Percentiles rank a stretch among this genome's conserved stretches.
phyloP scores from a whole-genome alignment of 2,329 filamentous ascomycete genomes.

The Alternaria solani region DNA sequence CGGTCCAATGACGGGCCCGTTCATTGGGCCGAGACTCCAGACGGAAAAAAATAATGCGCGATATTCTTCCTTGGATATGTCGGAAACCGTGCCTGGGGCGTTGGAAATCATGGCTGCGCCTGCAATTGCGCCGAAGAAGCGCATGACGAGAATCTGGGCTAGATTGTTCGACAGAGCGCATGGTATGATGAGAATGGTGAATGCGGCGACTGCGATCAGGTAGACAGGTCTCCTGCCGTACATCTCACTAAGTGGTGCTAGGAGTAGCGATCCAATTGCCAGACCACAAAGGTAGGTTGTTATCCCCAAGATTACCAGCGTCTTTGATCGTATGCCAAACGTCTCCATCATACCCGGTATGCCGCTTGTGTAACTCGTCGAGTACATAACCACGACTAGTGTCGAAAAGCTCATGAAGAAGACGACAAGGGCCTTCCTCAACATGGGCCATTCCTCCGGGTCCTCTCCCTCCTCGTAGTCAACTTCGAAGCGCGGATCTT shows the following conservation, averaged over 20 bases:
- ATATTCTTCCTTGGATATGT: constrained; percentile 81
- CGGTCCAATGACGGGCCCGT: constrained; percentile 64
- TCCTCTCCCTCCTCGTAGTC: constrained; percentile 69
- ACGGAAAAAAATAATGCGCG: constrained; percentile 84
- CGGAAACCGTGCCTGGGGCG: constrained; percentile 80
- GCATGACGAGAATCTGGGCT: constrained; percentile 71
- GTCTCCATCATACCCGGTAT: constrained; percentile 73
- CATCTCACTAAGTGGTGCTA: constrained; percentile 77
- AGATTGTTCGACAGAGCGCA: constrained; percentile 74
- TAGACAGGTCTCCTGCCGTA: constrained; percentile 74
- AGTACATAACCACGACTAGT: constrained; percentile 64
- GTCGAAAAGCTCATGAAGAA: constrained; percentile 66
- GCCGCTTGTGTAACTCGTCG: constrained; percentile 79
- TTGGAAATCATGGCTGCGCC: constrained; percentile 85
- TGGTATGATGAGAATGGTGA: constrained; percentile 74
- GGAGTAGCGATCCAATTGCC: constrained; percentile 73
- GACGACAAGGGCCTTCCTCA: constrained; percentile 64
- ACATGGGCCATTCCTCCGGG: constrained; percentile 72
- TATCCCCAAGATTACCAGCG: constrained; percentile 75
- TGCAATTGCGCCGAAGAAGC: constrained; percentile 78
- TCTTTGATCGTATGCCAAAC: constrained; percentile 66
- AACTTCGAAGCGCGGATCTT: constrained; percentile 72
- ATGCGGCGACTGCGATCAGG: constrained; percentile 68
- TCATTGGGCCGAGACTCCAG: constrained; percentile 85
- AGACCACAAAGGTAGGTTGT: constrained; percentile 82